Evolutionary conservation across 441 rosid genomes (phyloP).

Genomic region (Breynia disticha): DNA sequence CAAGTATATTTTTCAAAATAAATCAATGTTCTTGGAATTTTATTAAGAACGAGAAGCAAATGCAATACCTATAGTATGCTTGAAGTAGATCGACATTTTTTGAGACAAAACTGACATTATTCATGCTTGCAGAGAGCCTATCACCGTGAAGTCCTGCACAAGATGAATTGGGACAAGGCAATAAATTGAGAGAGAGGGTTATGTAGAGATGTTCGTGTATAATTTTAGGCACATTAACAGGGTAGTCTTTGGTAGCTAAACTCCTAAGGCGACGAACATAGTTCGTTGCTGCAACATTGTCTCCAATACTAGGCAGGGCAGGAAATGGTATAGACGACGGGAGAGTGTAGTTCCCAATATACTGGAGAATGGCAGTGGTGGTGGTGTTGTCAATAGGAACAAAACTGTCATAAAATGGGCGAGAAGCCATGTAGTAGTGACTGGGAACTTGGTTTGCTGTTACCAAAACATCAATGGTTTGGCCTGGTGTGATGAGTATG

Average conservation of each 20-base stretch:
- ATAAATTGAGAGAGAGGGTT: slow-evolving; percentile 13
- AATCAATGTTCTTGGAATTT: too few relatives aligned
- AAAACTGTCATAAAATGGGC: slow-evolving; percentile 28
- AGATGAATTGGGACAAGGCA: slow-evolving; percentile 17
- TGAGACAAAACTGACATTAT: slow-evolving; percentile 27
- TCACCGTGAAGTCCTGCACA: slow-evolving; percentile 16
- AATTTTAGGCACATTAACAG: slow-evolving; percentile 39
- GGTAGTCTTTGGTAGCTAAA: slow-evolving; percentile 25
- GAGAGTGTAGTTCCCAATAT: slow-evolving; percentile 28
- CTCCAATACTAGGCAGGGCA: slow-evolving; percentile 21
- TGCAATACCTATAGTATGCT: slow-evolving; percentile 29
- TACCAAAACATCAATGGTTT: slow-evolving; percentile 49
- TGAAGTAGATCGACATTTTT: slow-evolving; percentile 17
- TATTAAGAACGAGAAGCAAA: neutral
- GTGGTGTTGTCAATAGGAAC: slow-evolving; percentile 34
- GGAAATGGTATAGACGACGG: slow-evolving; percentile 29
- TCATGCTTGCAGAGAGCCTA: slow-evolving; percentile 21
- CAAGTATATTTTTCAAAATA: neutral
- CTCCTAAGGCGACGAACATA: slow-evolving; percentile 23
- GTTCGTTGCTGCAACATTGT: slow-evolving; percentile 15
- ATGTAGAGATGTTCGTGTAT: slow-evolving; percentile 21
- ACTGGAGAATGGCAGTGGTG: slow-evolving; percentile 46
- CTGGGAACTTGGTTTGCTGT: slow-evolving; percentile 33
- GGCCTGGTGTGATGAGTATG: slow-evolving; percentile 50
- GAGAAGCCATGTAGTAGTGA: slow-evolving; percentile 44